Conservation (phyloP, 805 yeast species). For the Monosporozyma siamensis region DNA sequence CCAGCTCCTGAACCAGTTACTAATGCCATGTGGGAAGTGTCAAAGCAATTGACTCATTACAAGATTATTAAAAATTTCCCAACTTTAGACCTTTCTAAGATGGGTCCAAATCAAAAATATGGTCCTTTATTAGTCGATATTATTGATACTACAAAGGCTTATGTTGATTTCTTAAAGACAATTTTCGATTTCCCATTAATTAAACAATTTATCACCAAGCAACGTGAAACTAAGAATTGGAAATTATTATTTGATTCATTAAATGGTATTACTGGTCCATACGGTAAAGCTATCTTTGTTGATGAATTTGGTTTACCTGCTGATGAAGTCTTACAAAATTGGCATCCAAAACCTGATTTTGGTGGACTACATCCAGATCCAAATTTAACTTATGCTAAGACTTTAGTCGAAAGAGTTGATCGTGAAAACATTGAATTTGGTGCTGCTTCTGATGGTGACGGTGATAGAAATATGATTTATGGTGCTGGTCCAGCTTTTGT, state of each 20-base stretch:
- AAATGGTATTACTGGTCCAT: constrained; percentile 96
- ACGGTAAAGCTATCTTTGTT: constrained; percentile 75
- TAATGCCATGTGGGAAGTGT: constrained; percentile 66
- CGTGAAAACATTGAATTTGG: constrained; percentile 77
- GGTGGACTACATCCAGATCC: constrained; percentile 99
- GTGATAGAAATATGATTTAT: constrained; percentile 97
- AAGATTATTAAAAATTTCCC: constrained; percentile 52
- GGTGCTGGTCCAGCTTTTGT: constrained; percentile 85
- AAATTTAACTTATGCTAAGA: constrained; percentile 84
- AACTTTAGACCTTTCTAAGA: constrained; percentile 47
- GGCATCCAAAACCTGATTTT: constrained; percentile 73
- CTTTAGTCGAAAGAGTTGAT: constrained; percentile 84
- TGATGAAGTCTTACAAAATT: constrained; percentile 63
- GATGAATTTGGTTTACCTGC: constrained; percentile 74
- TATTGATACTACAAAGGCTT: constrained; percentile 72
- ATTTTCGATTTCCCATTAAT: constrained; percentile 85
- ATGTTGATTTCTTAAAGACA: constrained; percentile 66
- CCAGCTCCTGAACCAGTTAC: constrained; percentile 97
- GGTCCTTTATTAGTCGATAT: constrained; percentile 69
- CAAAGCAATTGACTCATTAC: constrained; percentile 51
- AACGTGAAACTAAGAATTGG: constrained; percentile 46
- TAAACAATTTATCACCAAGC: constrained; percentile 50
- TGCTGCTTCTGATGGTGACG: constrained; percentile 99
- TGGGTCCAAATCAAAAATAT: constrained; percentile 41
- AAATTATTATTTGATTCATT: constrained; percentile 78